A percentile compares a stretch with the other conserved stretches of the same genome.
These are phyloP conservation scores for Magnusiomyces tetraspermus DNA, from an alignment of 1,139 yeast genomes.

Conservation along the genomic window DNA sequence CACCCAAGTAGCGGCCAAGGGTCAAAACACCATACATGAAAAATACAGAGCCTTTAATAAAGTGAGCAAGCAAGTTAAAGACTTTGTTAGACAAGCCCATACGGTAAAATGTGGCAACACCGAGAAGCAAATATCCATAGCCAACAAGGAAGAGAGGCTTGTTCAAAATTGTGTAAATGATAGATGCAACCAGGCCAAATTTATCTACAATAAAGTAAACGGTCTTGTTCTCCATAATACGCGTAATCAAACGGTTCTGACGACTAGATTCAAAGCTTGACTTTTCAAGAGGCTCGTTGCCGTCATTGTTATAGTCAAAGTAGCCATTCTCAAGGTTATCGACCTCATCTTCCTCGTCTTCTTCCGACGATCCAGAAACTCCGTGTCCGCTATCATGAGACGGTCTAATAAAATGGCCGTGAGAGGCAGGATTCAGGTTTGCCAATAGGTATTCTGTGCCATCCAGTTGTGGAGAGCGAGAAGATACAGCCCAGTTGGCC, in stretches of 20 bases:
- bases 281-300: constrained; percentile 1
- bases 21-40: constrained; percentile 64
- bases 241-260: constrained; percentile 20
- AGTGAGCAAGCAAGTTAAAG: constrained; percentile 83
- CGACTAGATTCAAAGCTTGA: constrained; percentile 8
- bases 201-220: constrained; percentile 31
- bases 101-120: constrained; percentile 62
- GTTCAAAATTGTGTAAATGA: constrained; percentile 47
- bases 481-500: constrained; percentile 34
- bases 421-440: constrained; percentile 14
- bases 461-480: constrained; percentile 28
- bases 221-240: constrained; percentile 23
- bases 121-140: constrained; percentile 56
- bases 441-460: constrained; percentile 31
- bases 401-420: constrained; percentile 14
- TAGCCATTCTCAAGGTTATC: constrained; percentile 6
- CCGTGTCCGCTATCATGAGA: constrained; percentile 26
- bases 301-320: constrained; percentile 11
- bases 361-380: constrained; percentile 2
- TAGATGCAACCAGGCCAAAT: constrained; percentile 33
- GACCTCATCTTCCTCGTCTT: constrained; percentile 8
- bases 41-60: constrained; percentile 92
- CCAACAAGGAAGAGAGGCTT: constrained; percentile 58
- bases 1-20: constrained; percentile 79
- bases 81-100: constrained; percentile 59